Evolutionary conservation across 2,329 filamentous ascomycete genomes (phyloP).

Genomic region (Aspergillus floridensis): DNA sequence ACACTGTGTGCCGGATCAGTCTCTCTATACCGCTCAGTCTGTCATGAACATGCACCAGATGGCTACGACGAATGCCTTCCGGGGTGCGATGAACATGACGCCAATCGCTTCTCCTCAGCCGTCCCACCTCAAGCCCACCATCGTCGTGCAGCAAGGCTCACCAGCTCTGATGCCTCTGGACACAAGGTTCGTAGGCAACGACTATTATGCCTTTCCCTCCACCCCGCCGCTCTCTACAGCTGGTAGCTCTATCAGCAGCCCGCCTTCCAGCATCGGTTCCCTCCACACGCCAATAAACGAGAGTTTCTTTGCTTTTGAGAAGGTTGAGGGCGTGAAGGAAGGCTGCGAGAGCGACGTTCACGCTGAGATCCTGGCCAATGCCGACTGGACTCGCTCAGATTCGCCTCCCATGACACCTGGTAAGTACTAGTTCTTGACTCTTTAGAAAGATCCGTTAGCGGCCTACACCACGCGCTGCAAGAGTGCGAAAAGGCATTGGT

Average conservation of each 20-base stretch:
- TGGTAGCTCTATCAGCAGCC: conserved; percentile 82
- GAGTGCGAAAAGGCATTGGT: background rate
- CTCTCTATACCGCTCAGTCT: conserved; percentile 40
- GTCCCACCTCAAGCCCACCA: conserved; percentile 71
- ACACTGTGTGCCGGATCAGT: conserved; percentile 27
- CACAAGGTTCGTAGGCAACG: conserved; percentile 65
- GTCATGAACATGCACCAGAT: conserved; percentile 48
- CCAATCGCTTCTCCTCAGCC: conserved; percentile 73
- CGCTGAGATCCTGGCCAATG: conserved; percentile 67
- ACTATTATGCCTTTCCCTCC: conserved; percentile 71
- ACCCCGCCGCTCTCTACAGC: conserved; percentile 85
- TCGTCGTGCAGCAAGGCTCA: conserved; percentile 61
- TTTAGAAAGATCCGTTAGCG: background rate
- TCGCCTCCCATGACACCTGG: conserved; percentile 89
- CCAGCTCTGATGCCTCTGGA: conserved; percentile 63
- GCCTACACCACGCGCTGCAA: conserved; percentile 10
- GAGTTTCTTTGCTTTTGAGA: conserved; percentile 70
- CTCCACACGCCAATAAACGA: conserved; percentile 80
- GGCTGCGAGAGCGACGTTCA: conserved; percentile 67
- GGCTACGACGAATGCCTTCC: conserved; percentile 42
- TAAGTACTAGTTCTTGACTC: conserved; percentile 53
- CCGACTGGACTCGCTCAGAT: conserved; percentile 72
- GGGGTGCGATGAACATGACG: conserved; percentile 52
- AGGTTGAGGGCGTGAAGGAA: conserved; percentile 66
- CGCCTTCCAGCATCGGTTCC: conserved; percentile 70